phyloP scores from a whole-genome alignment of 169 alveolate species.

The Babesia microti region DNA sequence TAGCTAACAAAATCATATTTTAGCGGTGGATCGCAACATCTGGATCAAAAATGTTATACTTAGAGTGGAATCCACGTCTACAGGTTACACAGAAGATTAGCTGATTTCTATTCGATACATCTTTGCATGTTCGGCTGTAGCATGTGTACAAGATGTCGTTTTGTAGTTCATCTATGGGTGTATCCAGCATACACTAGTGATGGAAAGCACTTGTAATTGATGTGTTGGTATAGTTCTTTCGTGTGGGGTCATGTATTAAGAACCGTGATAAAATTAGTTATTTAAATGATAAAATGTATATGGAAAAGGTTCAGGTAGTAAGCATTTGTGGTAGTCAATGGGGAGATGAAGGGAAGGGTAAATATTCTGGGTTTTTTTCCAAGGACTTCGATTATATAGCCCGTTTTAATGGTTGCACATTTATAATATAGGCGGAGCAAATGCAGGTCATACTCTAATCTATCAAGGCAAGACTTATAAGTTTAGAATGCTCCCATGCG shows the following conservation, averaged over 20 bases:
- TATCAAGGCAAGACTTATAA: conserved; percentile 67
- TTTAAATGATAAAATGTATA: background rate
- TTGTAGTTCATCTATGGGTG: background rate
- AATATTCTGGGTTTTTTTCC: conserved; percentile 82
- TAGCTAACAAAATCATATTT: conserved; percentile 26
- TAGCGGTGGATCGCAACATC: conserved; percentile 56
- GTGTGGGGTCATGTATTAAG: background rate
- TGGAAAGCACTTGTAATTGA: background rate
- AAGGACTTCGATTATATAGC: conserved; percentile 73
- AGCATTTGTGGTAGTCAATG: conserved; percentile 84
- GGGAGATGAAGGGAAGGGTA: conserved; percentile 98
- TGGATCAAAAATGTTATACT: conserved; percentile 7
- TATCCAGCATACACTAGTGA: background rate
- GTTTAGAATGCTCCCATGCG: conserved; percentile 88
- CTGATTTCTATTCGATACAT: conserved; percentile 1
- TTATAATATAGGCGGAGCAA: conserved; percentile 69
- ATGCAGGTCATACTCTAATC: conserved; percentile 84
- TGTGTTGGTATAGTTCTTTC: background rate
- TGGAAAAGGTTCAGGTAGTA: conserved; percentile 41
- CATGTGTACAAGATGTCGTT: background rate
- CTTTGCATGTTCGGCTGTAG: conserved; percentile 12
- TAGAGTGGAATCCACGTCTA: conserved; percentile 13
- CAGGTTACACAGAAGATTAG: conserved; percentile 12
- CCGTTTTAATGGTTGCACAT: conserved; percentile 74
- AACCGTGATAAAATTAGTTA: background rate